Evolutionary conservation across 352 stramenopile genomes (phyloP).

Genomic region (Globisporangium nodosum): DNA sequence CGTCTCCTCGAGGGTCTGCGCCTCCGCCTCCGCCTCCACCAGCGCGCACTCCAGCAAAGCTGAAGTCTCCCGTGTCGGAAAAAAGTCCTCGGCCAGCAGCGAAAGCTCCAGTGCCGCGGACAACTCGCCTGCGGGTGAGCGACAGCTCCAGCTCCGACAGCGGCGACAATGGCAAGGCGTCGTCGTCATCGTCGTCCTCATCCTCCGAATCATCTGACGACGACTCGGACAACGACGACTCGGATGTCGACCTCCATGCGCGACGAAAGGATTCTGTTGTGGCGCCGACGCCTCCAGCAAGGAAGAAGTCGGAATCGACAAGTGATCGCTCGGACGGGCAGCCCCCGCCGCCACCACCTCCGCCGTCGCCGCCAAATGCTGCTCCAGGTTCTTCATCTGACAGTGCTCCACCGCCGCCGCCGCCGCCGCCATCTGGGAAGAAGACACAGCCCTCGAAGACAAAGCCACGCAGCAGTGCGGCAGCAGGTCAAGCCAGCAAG

Average conservation of each 20-base stretch:
- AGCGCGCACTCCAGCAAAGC: constrained; percentile 1
- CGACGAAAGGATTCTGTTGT: constrained; percentile 1
- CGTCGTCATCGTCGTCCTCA: constrained; percentile 22
- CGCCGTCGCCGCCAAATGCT: constrained; percentile 9
- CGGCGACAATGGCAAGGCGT: constrained; percentile 24
- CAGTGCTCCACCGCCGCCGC: constrained; percentile 8
- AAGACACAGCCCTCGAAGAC: constrained; percentile 14
- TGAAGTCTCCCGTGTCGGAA: constrained; percentile 1
- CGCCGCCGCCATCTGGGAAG: constrained; percentile 14
- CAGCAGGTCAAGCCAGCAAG: constrained; percentile 2
- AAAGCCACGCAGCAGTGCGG: constrained; percentile 9
- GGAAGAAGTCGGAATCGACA: neutral
- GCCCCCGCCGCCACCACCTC: constrained; percentile 17
- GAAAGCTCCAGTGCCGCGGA: constrained; percentile 8
- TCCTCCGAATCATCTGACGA: constrained; percentile 24
- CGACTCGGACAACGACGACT: constrained; percentile 9
- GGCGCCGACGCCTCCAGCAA: neutral
- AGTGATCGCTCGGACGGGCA: constrained; percentile 1
- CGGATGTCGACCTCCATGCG: constrained; percentile 8
- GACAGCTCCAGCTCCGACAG: constrained; percentile 64
- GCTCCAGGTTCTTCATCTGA: neutral
- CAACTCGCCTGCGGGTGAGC: constrained; percentile 36
- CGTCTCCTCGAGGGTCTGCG: constrained; percentile 8
- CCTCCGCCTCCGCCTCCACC: constrained; percentile 25
- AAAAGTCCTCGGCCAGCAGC: constrained; percentile 8